These are phyloP conservation scores for Balakata baccata DNA, from an alignment of 345 rosid genomes.

Conservation along the genomic window DNA sequence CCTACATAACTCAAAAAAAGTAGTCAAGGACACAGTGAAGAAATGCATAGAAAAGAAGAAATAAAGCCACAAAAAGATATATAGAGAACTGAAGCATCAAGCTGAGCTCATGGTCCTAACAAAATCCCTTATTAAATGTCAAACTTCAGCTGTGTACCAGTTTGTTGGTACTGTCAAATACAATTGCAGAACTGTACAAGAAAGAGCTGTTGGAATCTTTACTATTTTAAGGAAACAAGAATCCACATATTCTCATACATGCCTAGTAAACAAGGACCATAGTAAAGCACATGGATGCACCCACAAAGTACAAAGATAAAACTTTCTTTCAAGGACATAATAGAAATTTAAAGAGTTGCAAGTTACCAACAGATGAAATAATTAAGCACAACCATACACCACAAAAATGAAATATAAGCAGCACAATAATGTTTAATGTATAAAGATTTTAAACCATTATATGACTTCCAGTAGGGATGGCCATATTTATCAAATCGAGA, in stretches of 20 bases:
- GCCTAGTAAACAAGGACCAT: not conserved
- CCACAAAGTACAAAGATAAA: not conserved
- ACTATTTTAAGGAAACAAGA: not conserved
- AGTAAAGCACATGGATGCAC: not conserved
- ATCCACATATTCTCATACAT: not conserved
- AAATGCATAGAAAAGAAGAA: not conserved
- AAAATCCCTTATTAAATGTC: not conserved
- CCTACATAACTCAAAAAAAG: constrained; percentile 40
- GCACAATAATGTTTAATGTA: not conserved
- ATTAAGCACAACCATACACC: not conserved
- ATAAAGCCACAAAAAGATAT: not conserved
- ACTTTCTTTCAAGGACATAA: not conserved
- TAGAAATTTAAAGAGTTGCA: not conserved
- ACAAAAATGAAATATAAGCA: not conserved
- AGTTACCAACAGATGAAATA: not conserved
- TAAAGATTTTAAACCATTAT: not conserved
- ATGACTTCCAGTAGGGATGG: not conserved
- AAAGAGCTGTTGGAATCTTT: not conserved
- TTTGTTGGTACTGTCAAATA: not conserved
- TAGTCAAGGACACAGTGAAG: not conserved
- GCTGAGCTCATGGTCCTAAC: not conserved
- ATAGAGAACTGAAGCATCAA: not conserved
- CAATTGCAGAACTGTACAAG: not conserved
- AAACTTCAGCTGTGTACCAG: not conserved
- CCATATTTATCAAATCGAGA: no score